These are phyloP conservation scores for Suhomyces wounanorum DNA, from an alignment of 1,139 yeast genomes.

Conservation along the genomic window DNA sequence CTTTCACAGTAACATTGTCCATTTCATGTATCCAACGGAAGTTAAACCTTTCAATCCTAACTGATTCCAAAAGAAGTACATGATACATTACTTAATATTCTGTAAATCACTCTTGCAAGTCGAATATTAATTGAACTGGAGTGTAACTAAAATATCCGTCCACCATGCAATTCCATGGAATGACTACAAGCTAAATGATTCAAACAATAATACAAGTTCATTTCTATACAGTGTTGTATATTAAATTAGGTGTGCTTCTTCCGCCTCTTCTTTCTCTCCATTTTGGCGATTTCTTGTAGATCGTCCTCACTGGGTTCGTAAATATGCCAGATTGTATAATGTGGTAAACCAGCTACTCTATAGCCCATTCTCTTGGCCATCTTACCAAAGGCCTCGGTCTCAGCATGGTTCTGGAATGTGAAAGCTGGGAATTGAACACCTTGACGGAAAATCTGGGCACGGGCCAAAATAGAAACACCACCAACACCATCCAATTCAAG, in stretches of 20 bases:
- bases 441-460: slow-evolving; percentile 75
- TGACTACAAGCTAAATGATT: background rate
- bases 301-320: slow-evolving; percentile 94
- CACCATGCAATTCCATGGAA: too few relatives aligned
- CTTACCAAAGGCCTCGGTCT: slow-evolving; percentile 90
- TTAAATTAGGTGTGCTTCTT: slow-evolving; percentile 14
- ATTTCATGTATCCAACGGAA: too few relatives aligned
- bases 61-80: too few relatives aligned
- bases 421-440: slow-evolving; percentile 91
- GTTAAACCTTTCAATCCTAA: too few relatives aligned
- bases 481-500: slow-evolving; percentile 86
- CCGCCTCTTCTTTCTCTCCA: slow-evolving; percentile 69
- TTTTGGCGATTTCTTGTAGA: slow-evolving; percentile 66
- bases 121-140: too few relatives aligned
- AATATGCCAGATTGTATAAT: slow-evolving; percentile 86
- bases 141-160: too few relatives aligned
- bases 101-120: too few relatives aligned
- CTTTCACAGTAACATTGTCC: too few relatives aligned
- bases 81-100: too few relatives aligned
- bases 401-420: slow-evolving; percentile 87
- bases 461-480: slow-evolving; percentile 83
- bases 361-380: slow-evolving; percentile 82
- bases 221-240: slow-evolving; percentile 1
- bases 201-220: background rate
- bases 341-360: slow-evolving; percentile 83